A percentile compares a stretch with the other conserved stretches of the same genome.
Evolutionary conservation across 371 early-diverging fungal genomes (phyloP).

Genomic region (Blastocladiella emersonii): DNA sequence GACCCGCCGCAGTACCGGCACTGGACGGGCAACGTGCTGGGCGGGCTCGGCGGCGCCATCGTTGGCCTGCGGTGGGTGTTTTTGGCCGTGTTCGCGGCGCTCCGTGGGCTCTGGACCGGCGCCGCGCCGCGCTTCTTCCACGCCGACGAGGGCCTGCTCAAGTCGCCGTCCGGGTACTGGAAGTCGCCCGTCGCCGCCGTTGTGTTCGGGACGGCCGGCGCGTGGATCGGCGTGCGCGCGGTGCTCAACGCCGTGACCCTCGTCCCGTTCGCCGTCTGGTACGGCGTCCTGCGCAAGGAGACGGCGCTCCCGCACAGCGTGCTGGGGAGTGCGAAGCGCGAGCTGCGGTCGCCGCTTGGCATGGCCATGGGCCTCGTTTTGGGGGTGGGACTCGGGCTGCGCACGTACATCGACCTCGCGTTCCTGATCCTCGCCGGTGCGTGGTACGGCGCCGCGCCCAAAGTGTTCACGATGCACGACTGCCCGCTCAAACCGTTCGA

Average conservation of each 20-base stretch:
- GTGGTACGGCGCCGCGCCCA: background rate
- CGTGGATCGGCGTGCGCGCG: background rate
- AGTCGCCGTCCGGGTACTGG: background rate
- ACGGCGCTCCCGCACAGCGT: no score
- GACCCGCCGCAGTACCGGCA: background rate
- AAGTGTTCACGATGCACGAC: background rate
- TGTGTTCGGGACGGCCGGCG: background rate
- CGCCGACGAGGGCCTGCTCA: background rate
- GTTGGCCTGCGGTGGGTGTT: background rate
- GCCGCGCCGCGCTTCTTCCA: background rate
- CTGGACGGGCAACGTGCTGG: background rate
- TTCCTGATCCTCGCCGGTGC: background rate
- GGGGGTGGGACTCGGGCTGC: background rate
- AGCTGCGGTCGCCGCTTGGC: background rate
- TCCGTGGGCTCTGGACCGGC: background rate
- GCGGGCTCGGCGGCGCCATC: background rate
- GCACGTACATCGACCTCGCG: background rate
- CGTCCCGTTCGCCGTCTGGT: background rate
- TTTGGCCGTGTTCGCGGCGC: background rate
- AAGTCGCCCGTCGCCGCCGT: no score
- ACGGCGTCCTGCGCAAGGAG: background rate
- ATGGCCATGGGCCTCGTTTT: background rate
- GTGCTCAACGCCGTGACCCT: background rate
- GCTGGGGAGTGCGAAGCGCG: no score
- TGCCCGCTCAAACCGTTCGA: background rate